Conservation (phyloP, 768 basidiomycete species). For the Candolleomyces eurysporus region DNA sequence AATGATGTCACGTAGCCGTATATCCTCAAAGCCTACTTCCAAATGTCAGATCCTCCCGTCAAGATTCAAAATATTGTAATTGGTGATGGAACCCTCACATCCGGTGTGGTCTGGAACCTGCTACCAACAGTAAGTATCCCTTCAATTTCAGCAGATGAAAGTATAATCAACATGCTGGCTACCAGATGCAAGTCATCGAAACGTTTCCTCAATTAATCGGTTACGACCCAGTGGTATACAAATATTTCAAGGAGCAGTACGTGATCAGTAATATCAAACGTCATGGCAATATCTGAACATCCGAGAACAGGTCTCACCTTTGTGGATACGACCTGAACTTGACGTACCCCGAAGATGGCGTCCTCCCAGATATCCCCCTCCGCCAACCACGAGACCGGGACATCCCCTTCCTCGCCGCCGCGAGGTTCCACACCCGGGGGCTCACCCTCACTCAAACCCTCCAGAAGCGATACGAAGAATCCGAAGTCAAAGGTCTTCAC, state of each 20-base stretch:
- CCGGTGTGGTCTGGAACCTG: slow-evolving; percentile 48
- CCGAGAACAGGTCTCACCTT: slow-evolving; percentile 44
- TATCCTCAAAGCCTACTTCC: slow-evolving; percentile 71
- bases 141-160: too few relatives aligned
- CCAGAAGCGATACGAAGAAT: slow-evolving; percentile 11
- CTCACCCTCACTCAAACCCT: slow-evolving; percentile 18
- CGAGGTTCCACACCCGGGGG: slow-evolving; percentile 20
- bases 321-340: slow-evolving; percentile 69
- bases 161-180: background rate
- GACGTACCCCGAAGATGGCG: slow-evolving; percentile 61
- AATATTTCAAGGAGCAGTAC: slow-evolving; percentile 69
- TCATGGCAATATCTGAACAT: background rate
- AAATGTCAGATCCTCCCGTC: slow-evolving; percentile 60
- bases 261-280: slow-evolving; percentile 18
- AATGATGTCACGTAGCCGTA: slow-evolving; percentile 51
- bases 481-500: slow-evolving; percentile 1
- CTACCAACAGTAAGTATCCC: slow-evolving; percentile 49
- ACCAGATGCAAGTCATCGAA: slow-evolving; percentile 55
- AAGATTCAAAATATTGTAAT: slow-evolving; percentile 67
- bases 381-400: slow-evolving; percentile 32
- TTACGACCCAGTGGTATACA: slow-evolving; percentile 63
- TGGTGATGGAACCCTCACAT: slow-evolving; percentile 62
- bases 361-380: slow-evolving; percentile 44
- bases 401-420: slow-evolving; percentile 27
- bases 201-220: slow-evolving; percentile 77